Percentiles rank a stretch among this genome's conserved stretches.
These are phyloP conservation scores for Hypholoma fasciculare DNA, from an alignment of 768 basidiomycete species.

Conservation along the genomic window DNA sequence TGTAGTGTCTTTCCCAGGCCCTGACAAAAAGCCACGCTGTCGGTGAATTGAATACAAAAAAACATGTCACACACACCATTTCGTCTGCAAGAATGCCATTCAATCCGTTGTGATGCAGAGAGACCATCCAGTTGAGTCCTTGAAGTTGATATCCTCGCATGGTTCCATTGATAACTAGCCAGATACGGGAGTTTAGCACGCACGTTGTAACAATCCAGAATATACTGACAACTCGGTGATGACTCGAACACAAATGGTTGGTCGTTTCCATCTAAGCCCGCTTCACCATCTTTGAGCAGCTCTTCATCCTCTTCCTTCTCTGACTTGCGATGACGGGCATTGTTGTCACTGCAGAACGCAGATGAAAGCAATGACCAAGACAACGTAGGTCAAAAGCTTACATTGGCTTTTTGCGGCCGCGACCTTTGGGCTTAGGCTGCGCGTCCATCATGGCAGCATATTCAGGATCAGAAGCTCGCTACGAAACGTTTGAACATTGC, in stretches of 20 bases:
- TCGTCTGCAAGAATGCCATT: conserved; percentile 98
- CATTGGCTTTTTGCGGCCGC: conserved; percentile 82
- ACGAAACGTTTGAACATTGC: conserved; percentile 6
- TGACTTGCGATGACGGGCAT: conserved; percentile 85
- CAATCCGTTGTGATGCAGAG: conserved; percentile 92
- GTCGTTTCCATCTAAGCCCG: conserved; percentile 78
- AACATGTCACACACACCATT: conserved; percentile 53
- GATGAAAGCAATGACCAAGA: not conserved
- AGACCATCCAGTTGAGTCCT: conserved; percentile 83
- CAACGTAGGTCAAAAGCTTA: conserved; percentile 33
- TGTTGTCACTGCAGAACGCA: conserved; percentile 56
- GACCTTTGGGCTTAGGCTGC: conserved; percentile 82
- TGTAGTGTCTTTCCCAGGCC: conserved; percentile 98
- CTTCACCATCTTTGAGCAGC: conserved; percentile 82
- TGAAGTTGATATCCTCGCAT: conserved; percentile 97
- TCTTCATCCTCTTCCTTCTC: conserved; percentile 99
- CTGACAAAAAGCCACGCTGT: conserved; percentile 22
- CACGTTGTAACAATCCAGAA: conserved; percentile 5
- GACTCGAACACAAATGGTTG: conserved; percentile 95
- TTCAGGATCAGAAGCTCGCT: conserved; percentile 90
- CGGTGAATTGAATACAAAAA: not conserved
- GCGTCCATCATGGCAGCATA: conserved; percentile 89
- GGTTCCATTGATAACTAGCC: conserved; percentile 76
- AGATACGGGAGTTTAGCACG: not conserved
- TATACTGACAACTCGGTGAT: conserved; percentile 78